Evolutionary conservation across 1,284 basidiomycete species (phyloP).

Genomic region (Moesziomyces parantarcticus): DNA sequence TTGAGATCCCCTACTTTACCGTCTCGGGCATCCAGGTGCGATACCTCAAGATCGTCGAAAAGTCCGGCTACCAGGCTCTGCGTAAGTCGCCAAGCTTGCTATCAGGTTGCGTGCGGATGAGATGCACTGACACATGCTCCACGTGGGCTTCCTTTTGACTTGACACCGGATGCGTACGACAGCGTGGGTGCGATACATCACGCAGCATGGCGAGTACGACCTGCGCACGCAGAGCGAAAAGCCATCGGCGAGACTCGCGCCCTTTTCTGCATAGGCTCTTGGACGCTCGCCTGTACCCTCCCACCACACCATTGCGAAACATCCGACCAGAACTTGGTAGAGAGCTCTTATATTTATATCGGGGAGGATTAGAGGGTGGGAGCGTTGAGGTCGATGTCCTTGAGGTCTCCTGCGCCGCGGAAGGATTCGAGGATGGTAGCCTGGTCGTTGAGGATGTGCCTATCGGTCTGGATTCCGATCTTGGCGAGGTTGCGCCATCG

Average conservation of each 20-base stretch:
- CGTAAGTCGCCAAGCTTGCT: conserved; percentile 66
- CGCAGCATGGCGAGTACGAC: conserved; percentile 91
- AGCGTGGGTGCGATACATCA: conserved; percentile 76
- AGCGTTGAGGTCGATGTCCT: conserved; percentile 59
- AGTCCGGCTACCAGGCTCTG: conserved; percentile 87
- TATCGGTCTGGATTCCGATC: conserved; percentile 61
- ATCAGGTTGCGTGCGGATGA: background rate
- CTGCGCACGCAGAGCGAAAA: conserved; percentile 67
- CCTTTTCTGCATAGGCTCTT: conserved; percentile 43
- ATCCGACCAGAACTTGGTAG: background rate
- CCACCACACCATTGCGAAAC: background rate
- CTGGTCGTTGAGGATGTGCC: conserved; percentile 63
- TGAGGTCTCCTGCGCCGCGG: conserved; percentile 57
- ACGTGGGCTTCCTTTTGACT: no score
- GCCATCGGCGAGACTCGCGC: conserved; percentile 56
- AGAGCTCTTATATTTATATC: no score
- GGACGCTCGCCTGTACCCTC: background rate
- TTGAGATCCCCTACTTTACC: conserved; percentile 98
- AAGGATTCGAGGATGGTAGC: conserved; percentile 61
- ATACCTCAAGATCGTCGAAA: conserved; percentile 97
- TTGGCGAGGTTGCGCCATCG: conserved; percentile 63
- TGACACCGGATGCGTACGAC: conserved; percentile 13
- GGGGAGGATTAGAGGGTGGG: conserved; percentile 40
- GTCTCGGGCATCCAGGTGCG: conserved; percentile 92
- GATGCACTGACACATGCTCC: no score